Conservation (phyloP, 768 basidiomycete species). For the Tulasnella sp. region DNA sequence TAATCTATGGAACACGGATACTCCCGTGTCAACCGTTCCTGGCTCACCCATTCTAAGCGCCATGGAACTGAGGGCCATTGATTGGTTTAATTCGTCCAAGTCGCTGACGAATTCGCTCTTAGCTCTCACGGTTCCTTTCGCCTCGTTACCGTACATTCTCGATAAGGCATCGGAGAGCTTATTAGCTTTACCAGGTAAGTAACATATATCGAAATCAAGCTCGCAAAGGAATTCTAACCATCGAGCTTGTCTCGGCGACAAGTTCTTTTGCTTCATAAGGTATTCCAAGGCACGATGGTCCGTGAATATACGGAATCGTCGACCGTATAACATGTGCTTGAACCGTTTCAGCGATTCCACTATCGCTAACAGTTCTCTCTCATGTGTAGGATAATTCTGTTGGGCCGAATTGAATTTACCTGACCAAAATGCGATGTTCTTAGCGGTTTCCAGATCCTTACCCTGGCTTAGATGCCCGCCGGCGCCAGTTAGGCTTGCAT, state of each 20-base stretch:
- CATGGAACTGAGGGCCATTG: neutral
- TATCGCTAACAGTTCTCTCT: slow-evolving; percentile 37
- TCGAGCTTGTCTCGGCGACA: slow-evolving; percentile 32
- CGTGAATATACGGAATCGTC: slow-evolving; percentile 30
- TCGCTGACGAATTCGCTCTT: neutral
- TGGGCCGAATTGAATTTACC: slow-evolving; percentile 8
- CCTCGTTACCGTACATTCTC: slow-evolving; percentile 18
- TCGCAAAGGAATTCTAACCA: slow-evolving; percentile 37
- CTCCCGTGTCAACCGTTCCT: neutral
- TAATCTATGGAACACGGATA: neutral
- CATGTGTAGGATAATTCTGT: slow-evolving; percentile 35
- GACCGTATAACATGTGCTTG: slow-evolving; percentile 25
- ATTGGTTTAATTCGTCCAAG: neutral
- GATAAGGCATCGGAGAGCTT: slow-evolving; percentile 38
- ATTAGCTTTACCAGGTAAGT: slow-evolving; percentile 37
- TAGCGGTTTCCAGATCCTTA: neutral
- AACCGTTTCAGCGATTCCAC: slow-evolving; percentile 30
- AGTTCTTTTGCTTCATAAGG: slow-evolving; percentile 31
- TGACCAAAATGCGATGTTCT: slow-evolving; percentile 11
- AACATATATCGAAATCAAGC: slow-evolving; percentile 35
- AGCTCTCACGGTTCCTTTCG: neutral
- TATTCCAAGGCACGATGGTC: slow-evolving; percentile 36
- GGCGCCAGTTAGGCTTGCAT: slow-evolving; percentile 33
- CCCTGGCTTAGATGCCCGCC: slow-evolving; percentile 30
- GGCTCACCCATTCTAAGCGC: neutral